These are phyloP conservation scores for Biscogniauxia mediterranea DNA, from an alignment of 2,329 filamentous ascomycete genomes.

Conservation along the genomic window DNA sequence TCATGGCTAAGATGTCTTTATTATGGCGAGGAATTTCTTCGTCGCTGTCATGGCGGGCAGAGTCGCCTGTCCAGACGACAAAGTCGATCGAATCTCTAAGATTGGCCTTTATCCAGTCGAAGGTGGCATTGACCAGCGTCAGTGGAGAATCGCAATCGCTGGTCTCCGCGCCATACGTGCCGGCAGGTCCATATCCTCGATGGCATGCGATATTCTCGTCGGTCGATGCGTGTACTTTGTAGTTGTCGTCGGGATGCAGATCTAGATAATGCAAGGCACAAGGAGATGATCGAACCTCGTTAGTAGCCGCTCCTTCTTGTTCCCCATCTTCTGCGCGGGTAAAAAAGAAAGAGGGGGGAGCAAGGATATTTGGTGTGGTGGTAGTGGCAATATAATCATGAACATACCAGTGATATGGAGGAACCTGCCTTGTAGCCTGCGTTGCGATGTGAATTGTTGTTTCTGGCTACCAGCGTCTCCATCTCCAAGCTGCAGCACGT, in stretches of 20 bases:
- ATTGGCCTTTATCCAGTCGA: constrained; percentile 81
- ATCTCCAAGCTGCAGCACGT: constrained; percentile 25
- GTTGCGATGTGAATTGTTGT: constrained; percentile 25
- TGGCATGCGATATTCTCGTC: constrained; percentile 73
- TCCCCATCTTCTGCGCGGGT: background rate
- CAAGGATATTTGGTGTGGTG: constrained; percentile 15
- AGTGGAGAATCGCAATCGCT: constrained; percentile 86
- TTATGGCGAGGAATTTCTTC: constrained; percentile 73
- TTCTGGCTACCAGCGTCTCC: constrained; percentile 17
- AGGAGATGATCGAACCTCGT: constrained; percentile 5
- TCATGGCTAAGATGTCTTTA: constrained; percentile 74
- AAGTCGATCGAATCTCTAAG: constrained; percentile 81
- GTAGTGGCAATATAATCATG: background rate
- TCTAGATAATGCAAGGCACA: constrained; percentile 51
- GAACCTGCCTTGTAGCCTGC: constrained; percentile 69
- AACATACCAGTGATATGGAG: constrained; percentile 80
- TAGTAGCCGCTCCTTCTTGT: background rate
- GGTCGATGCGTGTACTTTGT: constrained; percentile 74
- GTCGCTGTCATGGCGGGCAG: constrained; percentile 85
- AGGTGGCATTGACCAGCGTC: constrained; percentile 80
- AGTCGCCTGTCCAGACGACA: constrained; percentile 90
- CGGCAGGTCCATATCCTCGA: constrained; percentile 71
- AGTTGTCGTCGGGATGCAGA: constrained; percentile 87
- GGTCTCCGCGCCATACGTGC: constrained; percentile 79
- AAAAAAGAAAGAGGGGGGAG: background rate